Base-by-base conservation (phyloP, 129 eudicot species). In the Flaveria trinervia region DNA sequence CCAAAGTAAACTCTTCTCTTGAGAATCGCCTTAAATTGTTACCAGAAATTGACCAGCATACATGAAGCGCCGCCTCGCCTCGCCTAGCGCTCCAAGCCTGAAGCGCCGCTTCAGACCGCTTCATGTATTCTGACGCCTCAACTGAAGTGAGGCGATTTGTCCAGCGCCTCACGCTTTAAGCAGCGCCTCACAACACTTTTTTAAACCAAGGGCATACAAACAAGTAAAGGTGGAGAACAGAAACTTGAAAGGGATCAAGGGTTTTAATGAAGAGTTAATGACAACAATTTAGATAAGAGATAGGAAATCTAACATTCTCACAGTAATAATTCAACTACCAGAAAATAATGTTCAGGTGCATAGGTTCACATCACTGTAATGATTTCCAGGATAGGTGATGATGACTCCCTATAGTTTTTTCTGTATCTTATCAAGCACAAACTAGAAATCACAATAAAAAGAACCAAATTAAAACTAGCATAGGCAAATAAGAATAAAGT, bases 211-310 rank as follows among this genome's bases (percentile, higher is more conserved):
- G 65, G 14, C 30, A 57, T 23, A 6, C 23, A 39, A 20, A 36
- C 41, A 73, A 14, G 56, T 7, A 41, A 39, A 55, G 2, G 14
- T 54, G 41, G 25, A 73, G 9, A 39, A 2, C 14, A 9, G 1
- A 22, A 18, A 41, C 13, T 12, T 36, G 4, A 48, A n/a, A 57
- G 20, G 54, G 41, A 41, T 22, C 9, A 57, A 12, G 23, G 43
- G 68, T 33, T 5, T 36, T 57, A 39, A 16, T 49, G 48, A 28
- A 71, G 28, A 8, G 49, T 30, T 16, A 71, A 11, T 51, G 33
- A 71, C 65, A 71, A 14, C 61, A 54, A 52, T 51, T 22, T 9
- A 33, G 1, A 72, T 54, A 36, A n/a, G 52, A 17, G 66, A 72
- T 9, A 55, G 48, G 2, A 11, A 25, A 17, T 26, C 50, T 17